These are phyloP conservation scores for Aspergillus fructus DNA, from an alignment of 2,329 filamentous ascomycete species.

Conservation along the genomic window DNA sequence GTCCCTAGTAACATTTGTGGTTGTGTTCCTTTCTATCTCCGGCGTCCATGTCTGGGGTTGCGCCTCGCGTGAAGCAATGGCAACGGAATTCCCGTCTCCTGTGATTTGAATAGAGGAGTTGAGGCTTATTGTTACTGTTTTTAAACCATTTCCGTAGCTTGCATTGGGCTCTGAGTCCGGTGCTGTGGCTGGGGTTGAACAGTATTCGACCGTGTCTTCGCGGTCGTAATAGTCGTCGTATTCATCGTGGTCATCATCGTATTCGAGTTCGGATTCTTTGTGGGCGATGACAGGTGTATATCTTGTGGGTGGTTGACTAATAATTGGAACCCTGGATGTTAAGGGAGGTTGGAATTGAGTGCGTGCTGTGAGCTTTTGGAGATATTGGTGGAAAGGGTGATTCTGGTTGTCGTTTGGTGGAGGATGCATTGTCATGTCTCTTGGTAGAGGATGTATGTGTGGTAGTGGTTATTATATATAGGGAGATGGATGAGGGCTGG, in stretches of 20 bases:
- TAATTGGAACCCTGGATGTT: neutral
- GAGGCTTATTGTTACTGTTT: slow-evolving; percentile 33
- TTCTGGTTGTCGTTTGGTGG: slow-evolving; percentile 21
- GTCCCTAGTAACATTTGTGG: slow-evolving; percentile 9
- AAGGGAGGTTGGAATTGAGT: neutral
- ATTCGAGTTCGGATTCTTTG: neutral
- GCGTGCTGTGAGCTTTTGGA: neutral
- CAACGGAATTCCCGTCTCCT: slow-evolving; percentile 35
- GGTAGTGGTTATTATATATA: neutral
- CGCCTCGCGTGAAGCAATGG: slow-evolving; percentile 20
- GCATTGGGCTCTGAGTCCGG: too few relatives aligned
- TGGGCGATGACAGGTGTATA: neutral
- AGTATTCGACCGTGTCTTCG: neutral
- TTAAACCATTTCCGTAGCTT: neutral
- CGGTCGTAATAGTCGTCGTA: slow-evolving; percentile 4
- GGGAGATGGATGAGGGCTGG: neutral
- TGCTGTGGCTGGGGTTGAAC: neutral
- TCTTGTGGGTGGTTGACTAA: neutral
- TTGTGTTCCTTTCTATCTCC: neutral
- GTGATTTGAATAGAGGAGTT: slow-evolving; percentile 35
- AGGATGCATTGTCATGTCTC: neutral
- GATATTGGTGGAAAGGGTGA: neutral
- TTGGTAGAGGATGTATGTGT: neutral
- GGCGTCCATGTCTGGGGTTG: neutral
- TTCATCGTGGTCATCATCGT: slow-evolving; percentile 8